Evolutionary conservation across 2,329 filamentous ascomycete genomes (phyloP).

Genomic region (Neofusicoccum parvum): DNA sequence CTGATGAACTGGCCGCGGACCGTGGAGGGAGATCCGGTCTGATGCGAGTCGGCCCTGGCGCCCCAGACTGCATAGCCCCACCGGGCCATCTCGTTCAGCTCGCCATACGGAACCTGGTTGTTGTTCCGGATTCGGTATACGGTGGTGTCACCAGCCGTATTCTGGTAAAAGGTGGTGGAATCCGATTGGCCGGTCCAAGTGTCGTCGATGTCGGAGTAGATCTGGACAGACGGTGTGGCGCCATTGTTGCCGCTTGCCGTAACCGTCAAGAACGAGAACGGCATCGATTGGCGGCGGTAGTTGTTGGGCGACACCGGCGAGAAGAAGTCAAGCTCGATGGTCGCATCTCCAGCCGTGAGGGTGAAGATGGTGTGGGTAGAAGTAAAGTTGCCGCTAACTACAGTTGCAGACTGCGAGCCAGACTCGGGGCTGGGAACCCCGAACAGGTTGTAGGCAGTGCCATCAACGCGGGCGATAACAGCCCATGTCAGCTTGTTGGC

Average conservation of each 20-base stretch:
- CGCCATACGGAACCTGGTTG: slow-evolving; percentile 36
- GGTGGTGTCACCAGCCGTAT: slow-evolving; percentile 28
- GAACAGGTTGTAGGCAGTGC: slow-evolving; percentile 46
- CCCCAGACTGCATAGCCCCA: slow-evolving; percentile 48
- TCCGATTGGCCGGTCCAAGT: slow-evolving; percentile 44
- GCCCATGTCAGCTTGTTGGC: slow-evolving; percentile 47
- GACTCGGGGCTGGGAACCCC: slow-evolving; percentile 35
- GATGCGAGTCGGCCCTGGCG: slow-evolving; percentile 35
- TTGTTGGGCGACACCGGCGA: slow-evolving; percentile 48
- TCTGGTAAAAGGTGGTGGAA: slow-evolving; percentile 29
- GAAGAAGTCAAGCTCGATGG: slow-evolving; percentile 47
- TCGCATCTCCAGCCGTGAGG: slow-evolving; percentile 39
- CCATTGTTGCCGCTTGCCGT: slow-evolving; percentile 28
- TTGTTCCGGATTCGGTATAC: slow-evolving; percentile 39
- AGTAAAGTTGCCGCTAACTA: slow-evolving; percentile 43
- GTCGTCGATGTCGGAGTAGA: slow-evolving; percentile 49
- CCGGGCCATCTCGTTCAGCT: slow-evolving; percentile 44
- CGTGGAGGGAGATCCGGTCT: slow-evolving; percentile 32
- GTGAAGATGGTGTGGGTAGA: slow-evolving; percentile 46
- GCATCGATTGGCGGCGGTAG: slow-evolving; percentile 47
- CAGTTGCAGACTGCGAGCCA: slow-evolving; percentile 35
- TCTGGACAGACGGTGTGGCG: slow-evolving; percentile 34
- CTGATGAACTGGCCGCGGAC: slow-evolving; percentile 37
- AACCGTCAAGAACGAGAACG: slow-evolving; percentile 49
- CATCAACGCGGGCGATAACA: slow-evolving; percentile 46